Percentiles rank a stretch among this genome's conserved stretches.
Evolutionary conservation across 2,329 filamentous ascomycete species (phyloP).

Genomic region (Didymella pinodella): DNA sequence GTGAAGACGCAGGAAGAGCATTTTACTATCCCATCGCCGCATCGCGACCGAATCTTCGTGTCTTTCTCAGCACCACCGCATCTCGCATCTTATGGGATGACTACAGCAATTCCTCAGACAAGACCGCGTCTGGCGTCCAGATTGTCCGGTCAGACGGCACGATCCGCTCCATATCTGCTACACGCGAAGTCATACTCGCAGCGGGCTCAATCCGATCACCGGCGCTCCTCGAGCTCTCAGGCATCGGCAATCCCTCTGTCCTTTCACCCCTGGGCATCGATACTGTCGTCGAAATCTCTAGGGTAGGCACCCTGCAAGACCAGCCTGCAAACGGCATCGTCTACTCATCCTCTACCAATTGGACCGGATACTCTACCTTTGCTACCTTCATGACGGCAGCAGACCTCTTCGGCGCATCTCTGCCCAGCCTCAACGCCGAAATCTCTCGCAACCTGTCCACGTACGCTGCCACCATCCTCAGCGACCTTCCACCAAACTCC

Average conservation of each 20-base stretch:
- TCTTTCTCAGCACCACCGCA: constrained; percentile 55
- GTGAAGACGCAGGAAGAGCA: constrained; percentile 58
- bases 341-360: constrained; percentile 42
- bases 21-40: constrained; percentile 57
- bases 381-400: constrained; percentile 47
- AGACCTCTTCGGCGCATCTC: constrained; percentile 46
- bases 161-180: constrained; percentile 28
- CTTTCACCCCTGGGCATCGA: constrained; percentile 35
- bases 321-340: constrained; percentile 41
- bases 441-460: constrained; percentile 37
- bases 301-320: constrained; percentile 47
- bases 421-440: constrained; percentile 32
- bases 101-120: not conserved
- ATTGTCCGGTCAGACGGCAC: constrained; percentile 29
- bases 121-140: constrained; percentile 38
- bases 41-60: constrained; percentile 52
- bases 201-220: constrained; percentile 48
- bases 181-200: constrained; percentile 47
- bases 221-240: constrained; percentile 47
- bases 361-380: constrained; percentile 51
- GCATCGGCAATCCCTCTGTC: constrained; percentile 46
- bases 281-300: constrained; percentile 30
- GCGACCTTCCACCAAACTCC: constrained; percentile 28
- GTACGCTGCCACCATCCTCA: constrained; percentile 39
- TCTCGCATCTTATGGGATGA: constrained; percentile 52